Evolutionary conservation across 495 filamentous ascomycete species (phyloP).

Genomic region (Hypoxylon subgilvum): DNA sequence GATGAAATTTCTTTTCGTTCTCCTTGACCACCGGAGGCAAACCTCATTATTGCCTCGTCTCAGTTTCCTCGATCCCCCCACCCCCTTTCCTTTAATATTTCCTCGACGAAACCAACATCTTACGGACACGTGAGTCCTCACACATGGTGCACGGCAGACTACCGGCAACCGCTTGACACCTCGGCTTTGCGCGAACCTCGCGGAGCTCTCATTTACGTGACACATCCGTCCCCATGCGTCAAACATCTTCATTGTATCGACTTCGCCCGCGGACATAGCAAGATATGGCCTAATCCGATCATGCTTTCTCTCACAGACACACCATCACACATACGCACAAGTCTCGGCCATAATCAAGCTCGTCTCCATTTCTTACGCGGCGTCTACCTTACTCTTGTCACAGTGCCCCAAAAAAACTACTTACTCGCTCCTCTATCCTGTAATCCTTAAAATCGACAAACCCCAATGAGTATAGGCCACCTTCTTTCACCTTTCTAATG

Average conservation of each 20-base stretch:
- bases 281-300: constrained; percentile 50
- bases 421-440: constrained; percentile 23
- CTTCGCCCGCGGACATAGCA: constrained; percentile 43
- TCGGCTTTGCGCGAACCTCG: constrained; percentile 30
- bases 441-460: constrained; percentile 5
- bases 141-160: constrained; percentile 31
- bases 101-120: constrained; percentile 28
- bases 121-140: constrained; percentile 33
- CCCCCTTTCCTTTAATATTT: constrained; percentile 47
- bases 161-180: constrained; percentile 25
- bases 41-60: constrained; percentile 48
- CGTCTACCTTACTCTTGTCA: constrained; percentile 24
- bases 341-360: constrained; percentile 22
- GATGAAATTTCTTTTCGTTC: constrained; percentile 49
- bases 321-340: constrained; percentile 19
- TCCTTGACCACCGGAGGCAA: constrained; percentile 37
- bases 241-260: constrained; percentile 41
- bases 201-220: constrained; percentile 33
- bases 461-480: constrained; percentile 17
- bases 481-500: constrained; percentile 23
- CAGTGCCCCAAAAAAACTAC: constrained; percentile 18
- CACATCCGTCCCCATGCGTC: constrained; percentile 42
- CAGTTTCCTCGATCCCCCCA: too few species aligned
- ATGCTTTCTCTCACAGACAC: constrained; percentile 39
- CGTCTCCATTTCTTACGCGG: constrained; percentile 28